Evolutionary conservation across 2,329 filamentous ascomycete species (phyloP), one percentile per base, ranked within the genome.

Genomic region (Fusarium transvaalense): DNA sequence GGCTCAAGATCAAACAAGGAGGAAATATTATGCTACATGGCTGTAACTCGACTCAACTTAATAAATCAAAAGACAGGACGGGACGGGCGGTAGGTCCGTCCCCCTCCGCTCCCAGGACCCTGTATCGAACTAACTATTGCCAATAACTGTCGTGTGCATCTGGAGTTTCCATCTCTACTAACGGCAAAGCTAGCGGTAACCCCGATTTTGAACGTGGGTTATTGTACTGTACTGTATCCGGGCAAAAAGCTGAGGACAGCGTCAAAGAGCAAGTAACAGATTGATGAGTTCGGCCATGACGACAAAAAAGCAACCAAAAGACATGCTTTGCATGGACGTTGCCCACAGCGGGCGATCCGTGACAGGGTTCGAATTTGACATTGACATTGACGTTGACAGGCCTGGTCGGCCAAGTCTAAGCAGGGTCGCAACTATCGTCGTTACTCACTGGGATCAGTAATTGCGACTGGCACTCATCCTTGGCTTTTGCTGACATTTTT

Each of bases 271-370:
- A 51, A n/a, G 47, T 17, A 50, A 34, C 19, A 39, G 34, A 34
- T 39, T 62, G 57, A 62, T 54, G 43, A 62, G 51, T 39, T 14
- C 43, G 60, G 47, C 35, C 52, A 50, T 45, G 59, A 56, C 46
- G 39, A 66, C 51, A 66, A 68, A 37, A 45, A 68, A 68, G 66
- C 61, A 69, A 68, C 19, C 41, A 29, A 43, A 62, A 39, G 57
- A 46, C 57, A 69, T 69, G 66, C 62, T 69, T 58, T 69, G 62
- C 66, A 69, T 67, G 53, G 57, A 62, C 51, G 21, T 51, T 66
- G 65, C 42, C 61, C 43, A 64, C 65, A 42, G 57, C 56, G 45
- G 52, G 31, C 61, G 61, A 64, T 64, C 61, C 60, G 27, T 64
- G 53, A 47, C 61, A 64, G 60, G 61, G 61, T 64, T 48, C 21